Base-by-base conservation (phyloP, 495 filamentous ascomycete species). In the Penicillium bialowiezense region DNA sequence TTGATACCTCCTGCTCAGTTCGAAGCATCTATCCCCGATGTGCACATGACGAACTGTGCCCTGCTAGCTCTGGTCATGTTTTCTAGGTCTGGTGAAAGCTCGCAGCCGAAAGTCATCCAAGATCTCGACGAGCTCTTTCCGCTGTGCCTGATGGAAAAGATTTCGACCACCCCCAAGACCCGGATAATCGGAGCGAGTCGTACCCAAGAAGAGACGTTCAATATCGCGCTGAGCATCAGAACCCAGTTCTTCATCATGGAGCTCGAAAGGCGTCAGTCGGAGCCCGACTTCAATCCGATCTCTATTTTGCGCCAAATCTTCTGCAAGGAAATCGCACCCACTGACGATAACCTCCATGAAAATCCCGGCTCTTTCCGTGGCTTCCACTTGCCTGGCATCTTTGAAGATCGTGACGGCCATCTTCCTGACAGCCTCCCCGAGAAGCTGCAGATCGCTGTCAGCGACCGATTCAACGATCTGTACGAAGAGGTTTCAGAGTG, bases 21-120 rank as follows among this genome's bases (percentile, higher is more conserved):
- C n/a, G 45, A 41, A 66, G 65, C 58, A 31, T 5, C 62, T 59
- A 15, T 52, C 40, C 1, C 66, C 61, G 3, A 52, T 62, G 9
- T 76, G 12, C 56, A 73, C 34, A 57, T 60, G 26, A 68, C 65
- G 18, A 76, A 76, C 42, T 74, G 70, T 51, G 68, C 72, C 10
- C 58, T 57, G 3, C 52, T 76, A 42, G 64, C 67, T 1, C 33
- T 60, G 1, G 59, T 70, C 18, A 54, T 71, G 14, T 62, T 75
- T 13, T 43, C 65, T 15, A 55, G 58, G 1, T 55, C 21, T 17
- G 40, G 39, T 1, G 60, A 50, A 3, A 51, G 60, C 1, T 35
- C 49, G 1, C 45, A 47, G 7, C 51, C 41, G 10, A 41, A 63
- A 7, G 50, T 59, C 8, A 63, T 76, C 13, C 41, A 49, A n/a